Conservation (phyloP, 129 eudicot species). For the Flaveria sonorensis region DNA sequence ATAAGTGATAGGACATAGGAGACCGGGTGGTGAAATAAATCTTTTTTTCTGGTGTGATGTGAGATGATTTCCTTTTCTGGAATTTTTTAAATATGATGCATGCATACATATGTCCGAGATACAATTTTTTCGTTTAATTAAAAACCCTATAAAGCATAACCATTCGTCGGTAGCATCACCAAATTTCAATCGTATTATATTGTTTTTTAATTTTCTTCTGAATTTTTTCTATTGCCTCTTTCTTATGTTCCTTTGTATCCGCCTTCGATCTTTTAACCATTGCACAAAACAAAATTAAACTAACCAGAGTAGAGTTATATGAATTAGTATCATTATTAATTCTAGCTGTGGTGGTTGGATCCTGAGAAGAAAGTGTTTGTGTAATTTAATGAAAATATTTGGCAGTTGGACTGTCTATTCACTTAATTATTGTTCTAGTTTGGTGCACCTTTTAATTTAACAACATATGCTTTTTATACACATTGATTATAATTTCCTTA, state of each 20-base stretch:
- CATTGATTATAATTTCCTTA: neutral
- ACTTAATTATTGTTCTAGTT: slow-evolving; percentile 20
- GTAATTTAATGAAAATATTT: slow-evolving; percentile 21
- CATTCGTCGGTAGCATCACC: too few species aligned
- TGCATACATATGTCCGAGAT: neutral
- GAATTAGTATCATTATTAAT: neutral
- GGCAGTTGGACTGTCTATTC: slow-evolving; percentile 10
- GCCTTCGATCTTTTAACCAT: too few species aligned
- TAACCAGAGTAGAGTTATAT: neutral
- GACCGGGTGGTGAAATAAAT: neutral
- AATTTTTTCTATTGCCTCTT: too few species aligned
- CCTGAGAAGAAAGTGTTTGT: slow-evolving; percentile 7
- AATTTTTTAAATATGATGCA: neutral
- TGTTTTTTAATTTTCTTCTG: too few species aligned
- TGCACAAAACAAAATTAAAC: neutral
- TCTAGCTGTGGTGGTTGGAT: slow-evolving; percentile 24
- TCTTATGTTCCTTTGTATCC: too few species aligned
- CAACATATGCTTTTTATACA: slow-evolving; percentile 1
- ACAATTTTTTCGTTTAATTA: too few species aligned
- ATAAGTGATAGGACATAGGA: neutral
- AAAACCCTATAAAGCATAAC: too few species aligned
- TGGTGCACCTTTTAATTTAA: slow-evolving; percentile 13
- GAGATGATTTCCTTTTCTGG: slow-evolving; percentile 4
- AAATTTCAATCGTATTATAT: too few species aligned
- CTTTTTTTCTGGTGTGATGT: neutral